Evolutionary conservation across 257 asterid species (phyloP).

Genomic region (Hygrophila difformis): DNA sequence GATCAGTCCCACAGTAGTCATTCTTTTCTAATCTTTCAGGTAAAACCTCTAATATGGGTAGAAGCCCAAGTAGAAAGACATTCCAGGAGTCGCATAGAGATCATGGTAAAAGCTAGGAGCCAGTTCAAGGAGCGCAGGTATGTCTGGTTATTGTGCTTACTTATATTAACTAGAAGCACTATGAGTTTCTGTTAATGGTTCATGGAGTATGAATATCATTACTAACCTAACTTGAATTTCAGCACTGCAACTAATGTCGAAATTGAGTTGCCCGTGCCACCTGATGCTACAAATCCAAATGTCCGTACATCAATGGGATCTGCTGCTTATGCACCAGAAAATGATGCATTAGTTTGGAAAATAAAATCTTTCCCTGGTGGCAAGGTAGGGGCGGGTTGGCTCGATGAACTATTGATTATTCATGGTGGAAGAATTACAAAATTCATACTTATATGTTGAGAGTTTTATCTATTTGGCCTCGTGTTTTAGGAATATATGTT

Average conservation of each 20-base stretch:
- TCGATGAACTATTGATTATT: neutral
- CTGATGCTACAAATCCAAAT: slow-evolving; percentile 95
- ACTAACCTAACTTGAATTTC: slow-evolving; percentile 33
- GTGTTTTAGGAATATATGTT: slow-evolving; percentile 78
- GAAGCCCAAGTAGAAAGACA: slow-evolving; percentile 76
- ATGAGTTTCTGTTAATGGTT: neutral
- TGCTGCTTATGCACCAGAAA: slow-evolving; percentile 91
- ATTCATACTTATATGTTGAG: no score
- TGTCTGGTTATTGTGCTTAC: neutral
- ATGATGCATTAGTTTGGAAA: slow-evolving; percentile 88
- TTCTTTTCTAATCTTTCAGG: slow-evolving; percentile 42
- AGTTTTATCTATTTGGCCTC: neutral
- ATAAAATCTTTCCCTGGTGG: slow-evolving; percentile 99
- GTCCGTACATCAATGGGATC: slow-evolving; percentile 99
- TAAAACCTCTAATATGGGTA: slow-evolving; percentile 82
- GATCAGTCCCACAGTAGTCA: no score
- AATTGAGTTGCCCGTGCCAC: slow-evolving; percentile 93
- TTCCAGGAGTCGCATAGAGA: slow-evolving; percentile 70
- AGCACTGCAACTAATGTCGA: slow-evolving; percentile 98
- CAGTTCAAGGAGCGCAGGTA: slow-evolving; percentile 85
- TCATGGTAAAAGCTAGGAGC: slow-evolving; percentile 67
- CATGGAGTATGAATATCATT: slow-evolving; percentile 12
- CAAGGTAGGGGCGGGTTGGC: slow-evolving; percentile 43
- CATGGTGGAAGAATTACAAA: neutral
- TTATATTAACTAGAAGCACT: neutral